These are phyloP conservation scores for Gossypium laxum DNA, from an alignment of 441 rosid species.

Conservation along the genomic window DNA sequence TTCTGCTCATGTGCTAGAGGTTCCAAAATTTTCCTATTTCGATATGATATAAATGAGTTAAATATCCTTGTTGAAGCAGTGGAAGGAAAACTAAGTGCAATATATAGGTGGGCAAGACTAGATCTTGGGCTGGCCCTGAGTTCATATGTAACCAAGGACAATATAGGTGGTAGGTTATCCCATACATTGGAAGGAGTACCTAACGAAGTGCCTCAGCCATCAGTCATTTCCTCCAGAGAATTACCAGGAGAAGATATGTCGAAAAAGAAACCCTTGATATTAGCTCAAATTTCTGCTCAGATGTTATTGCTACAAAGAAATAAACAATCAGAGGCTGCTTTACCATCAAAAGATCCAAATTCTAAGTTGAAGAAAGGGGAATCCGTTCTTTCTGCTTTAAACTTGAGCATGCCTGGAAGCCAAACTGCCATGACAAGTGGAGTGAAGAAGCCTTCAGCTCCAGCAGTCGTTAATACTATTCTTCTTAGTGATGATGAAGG, in stretches of 20 bases:
- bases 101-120: constrained; percentile 90
- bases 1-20: constrained; percentile 66
- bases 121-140: constrained; percentile 88
- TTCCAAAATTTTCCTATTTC: constrained; percentile 70
- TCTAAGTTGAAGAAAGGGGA: constrained; percentile 24
- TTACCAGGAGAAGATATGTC: constrained; percentile 30
- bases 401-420: constrained; percentile 24
- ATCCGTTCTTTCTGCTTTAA: constrained; percentile 16
- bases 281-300: constrained; percentile 19
- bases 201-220: constrained; percentile 31
- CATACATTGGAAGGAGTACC: constrained; percentile 27
- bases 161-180: constrained; percentile 30
- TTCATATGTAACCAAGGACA: constrained; percentile 40
- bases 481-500: constrained; percentile 83
- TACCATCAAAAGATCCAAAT: constrained; percentile 26
- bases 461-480: constrained; percentile 39
- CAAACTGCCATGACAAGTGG: constrained; percentile 16
- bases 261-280: constrained; percentile 20
- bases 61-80: constrained; percentile 86
- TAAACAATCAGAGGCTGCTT: constrained; percentile 24
- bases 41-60: constrained; percentile 71
- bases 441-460: constrained; percentile 29
- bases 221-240: constrained; percentile 26
- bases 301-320: constrained; percentile 22
- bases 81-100: constrained; percentile 90